A percentile compares a stretch with the other conserved stretches of the same genome.
Evolutionary conservation across 2,329 filamentous ascomycete species (phyloP).

Genomic region (Botrytis fragariae): DNA sequence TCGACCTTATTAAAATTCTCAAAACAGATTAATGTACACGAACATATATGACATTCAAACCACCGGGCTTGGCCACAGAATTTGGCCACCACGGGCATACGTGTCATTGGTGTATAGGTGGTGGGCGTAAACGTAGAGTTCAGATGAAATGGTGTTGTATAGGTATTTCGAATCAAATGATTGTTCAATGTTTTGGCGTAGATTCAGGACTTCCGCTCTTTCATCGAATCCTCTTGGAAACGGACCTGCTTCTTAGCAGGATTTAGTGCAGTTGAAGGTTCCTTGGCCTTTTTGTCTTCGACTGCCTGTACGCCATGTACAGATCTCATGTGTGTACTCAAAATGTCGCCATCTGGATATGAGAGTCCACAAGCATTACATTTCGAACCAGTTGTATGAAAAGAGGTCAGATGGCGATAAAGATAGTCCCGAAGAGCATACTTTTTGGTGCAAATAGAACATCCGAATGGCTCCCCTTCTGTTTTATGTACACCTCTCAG

Average conservation of each 20-base stretch:
- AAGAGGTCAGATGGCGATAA: neutral
- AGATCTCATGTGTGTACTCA: neutral
- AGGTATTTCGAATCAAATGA: neutral
- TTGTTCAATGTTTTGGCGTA: neutral
- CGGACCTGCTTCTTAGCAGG: neutral
- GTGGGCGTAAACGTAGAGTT: neutral
- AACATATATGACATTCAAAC: neutral
- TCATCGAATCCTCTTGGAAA: neutral
- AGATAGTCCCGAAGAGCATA: neutral
- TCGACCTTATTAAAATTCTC: neutral
- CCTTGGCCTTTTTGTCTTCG: neutral
- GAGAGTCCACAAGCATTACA: neutral
- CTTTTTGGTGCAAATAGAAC: neutral
- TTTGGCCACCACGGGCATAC: neutral
- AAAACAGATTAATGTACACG: neutral
- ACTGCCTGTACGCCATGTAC: neutral
- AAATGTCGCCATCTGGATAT: neutral
- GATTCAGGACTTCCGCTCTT: neutral
- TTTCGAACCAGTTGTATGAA: neutral
- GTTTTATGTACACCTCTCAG: neutral
- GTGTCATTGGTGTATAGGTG: neutral
- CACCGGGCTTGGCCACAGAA: neutral
- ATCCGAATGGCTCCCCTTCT: neutral
- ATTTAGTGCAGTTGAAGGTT: neutral
- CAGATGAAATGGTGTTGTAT: neutral